A percentile compares a stretch with the other conserved stretches of the same genome.
Conservation (phyloP, 106 monocot species). For the Dendrobium officinale region DNA sequence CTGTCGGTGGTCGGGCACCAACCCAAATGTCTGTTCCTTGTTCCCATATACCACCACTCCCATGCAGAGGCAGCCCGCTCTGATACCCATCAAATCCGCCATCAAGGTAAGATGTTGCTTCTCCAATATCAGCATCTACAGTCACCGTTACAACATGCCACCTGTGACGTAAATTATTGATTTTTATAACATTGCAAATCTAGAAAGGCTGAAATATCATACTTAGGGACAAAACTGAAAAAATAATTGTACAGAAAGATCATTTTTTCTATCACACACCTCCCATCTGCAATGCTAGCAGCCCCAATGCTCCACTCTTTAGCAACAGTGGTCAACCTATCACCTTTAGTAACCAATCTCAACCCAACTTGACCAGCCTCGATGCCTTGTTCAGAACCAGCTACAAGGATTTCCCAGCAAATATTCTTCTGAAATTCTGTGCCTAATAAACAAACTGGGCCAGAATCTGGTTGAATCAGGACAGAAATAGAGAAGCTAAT, state of each 20-base stretch:
- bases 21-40: conserved; percentile 82
- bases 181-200: neutral
- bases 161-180: conserved; percentile 28
- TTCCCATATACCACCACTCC: conserved; percentile 54
- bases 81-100: conserved; percentile 91
- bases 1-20: conserved; percentile 79
- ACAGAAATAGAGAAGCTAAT: conserved; percentile 70
- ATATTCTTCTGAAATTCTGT: conserved; percentile 84
- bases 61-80: conserved; percentile 52
- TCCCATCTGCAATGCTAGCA: conserved; percentile 93
- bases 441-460: conserved; percentile 92
- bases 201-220: neutral
- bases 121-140: conserved; percentile 78
- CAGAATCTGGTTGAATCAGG: conserved; percentile 93
- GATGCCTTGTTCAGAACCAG: conserved; percentile 98
- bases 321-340: conserved; percentile 73
- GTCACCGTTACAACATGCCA: conserved; percentile 96
- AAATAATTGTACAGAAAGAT: neutral
- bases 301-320: conserved; percentile 94
- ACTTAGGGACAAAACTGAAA: neutral
- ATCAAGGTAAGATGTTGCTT: conserved; percentile 80
- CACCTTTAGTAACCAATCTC: conserved; percentile 79
- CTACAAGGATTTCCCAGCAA: conserved; percentile 94
- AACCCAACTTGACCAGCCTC: conserved; percentile 98
- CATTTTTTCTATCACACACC: conserved; percentile 26